Conservation (phyloP, 2,329 filamentous ascomycete species). For the Leptographium lundbergii region DNA sequence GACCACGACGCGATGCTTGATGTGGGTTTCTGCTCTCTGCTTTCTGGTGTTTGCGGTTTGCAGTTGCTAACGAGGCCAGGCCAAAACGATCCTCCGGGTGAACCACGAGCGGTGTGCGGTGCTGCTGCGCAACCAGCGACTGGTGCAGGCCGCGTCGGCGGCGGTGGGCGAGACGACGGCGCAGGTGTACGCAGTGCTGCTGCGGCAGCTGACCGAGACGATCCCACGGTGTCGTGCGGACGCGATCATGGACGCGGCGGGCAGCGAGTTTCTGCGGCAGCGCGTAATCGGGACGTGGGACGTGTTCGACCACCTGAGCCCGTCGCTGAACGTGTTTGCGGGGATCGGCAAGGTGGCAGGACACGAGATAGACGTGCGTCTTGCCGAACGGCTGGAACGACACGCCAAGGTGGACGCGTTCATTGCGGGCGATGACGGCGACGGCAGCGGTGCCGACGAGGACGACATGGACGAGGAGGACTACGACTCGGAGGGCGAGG, state of each 20-base stretch:
- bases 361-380: constrained; percentile 31
- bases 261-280: constrained; percentile 19
- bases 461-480: constrained; percentile 12
- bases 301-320: constrained; percentile 40
- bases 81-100: constrained; percentile 60
- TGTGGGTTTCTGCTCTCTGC: constrained; percentile 31
- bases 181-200: constrained; percentile 62
- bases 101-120: constrained; percentile 81
- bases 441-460: constrained; percentile 24
- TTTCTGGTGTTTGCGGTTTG: not conserved
- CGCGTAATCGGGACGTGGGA: constrained; percentile 39
- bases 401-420: constrained; percentile 14
- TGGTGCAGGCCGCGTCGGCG: constrained; percentile 60
- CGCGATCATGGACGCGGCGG: constrained; percentile 31
- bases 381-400: constrained; percentile 33
- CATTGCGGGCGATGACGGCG: constrained; percentile 16
- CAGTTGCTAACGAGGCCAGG: constrained; percentile 32
- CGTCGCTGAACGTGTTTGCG: constrained; percentile 36
- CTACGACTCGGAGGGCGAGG: constrained; percentile 18
- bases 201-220: constrained; percentile 58
- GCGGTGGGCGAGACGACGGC: constrained; percentile 62
- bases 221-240: constrained; percentile 54
- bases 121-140: constrained; percentile 64
- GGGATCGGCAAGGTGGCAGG: constrained; percentile 44
- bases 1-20: constrained; percentile 33